Evolutionary conservation across 2,329 filamentous ascomycete genomes (phyloP).

Genomic region (Aspergillus carbonarius): DNA sequence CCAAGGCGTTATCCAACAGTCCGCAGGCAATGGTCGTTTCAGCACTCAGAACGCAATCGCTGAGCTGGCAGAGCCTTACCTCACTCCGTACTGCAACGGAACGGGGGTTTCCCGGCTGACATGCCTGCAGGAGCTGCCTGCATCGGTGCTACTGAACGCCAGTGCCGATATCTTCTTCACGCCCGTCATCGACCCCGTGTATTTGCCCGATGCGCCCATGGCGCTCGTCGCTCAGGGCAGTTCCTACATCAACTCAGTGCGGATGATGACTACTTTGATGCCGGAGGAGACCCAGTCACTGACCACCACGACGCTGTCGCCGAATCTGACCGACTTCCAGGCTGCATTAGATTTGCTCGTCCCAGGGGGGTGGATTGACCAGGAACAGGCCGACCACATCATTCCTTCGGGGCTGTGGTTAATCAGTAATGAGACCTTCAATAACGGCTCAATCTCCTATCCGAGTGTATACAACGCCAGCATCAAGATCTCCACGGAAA

Average conservation of each 20-base stretch:
- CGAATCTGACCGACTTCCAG: conserved; percentile 42
- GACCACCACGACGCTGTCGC: conserved; percentile 48
- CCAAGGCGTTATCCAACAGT: conserved; percentile 18
- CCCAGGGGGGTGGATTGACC: conserved; percentile 36
- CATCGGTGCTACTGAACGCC: conserved; percentile 9
- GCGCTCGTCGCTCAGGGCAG: conserved; percentile 45
- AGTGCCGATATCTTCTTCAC: conserved; percentile 44
- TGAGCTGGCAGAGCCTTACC: conserved; percentile 56
- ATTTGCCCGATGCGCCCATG: conserved; percentile 53
- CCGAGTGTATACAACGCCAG: conserved; percentile 42
- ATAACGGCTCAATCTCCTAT: background rate
- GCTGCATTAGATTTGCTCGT: conserved; percentile 48
- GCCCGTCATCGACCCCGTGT: conserved; percentile 57
- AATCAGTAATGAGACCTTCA: conserved; percentile 54
- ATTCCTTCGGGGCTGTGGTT: conserved; percentile 54
- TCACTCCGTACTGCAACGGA: conserved; percentile 56
- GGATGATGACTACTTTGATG: conserved; percentile 57
- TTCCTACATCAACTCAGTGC: conserved; percentile 48
- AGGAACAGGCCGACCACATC: conserved; percentile 43
- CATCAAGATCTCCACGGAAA: conserved; percentile 58
- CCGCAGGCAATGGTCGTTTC: conserved; percentile 55
- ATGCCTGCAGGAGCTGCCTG: conserved; percentile 53
- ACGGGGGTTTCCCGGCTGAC: conserved; percentile 49
- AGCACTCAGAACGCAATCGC: conserved; percentile 35
- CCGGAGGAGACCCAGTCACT: conserved; percentile 59